Evolutionary conservation across 345 rosid genomes (phyloP), one percentile per base, ranked within the genome.

Genomic region (Sonneratia caseolaris): DNA sequence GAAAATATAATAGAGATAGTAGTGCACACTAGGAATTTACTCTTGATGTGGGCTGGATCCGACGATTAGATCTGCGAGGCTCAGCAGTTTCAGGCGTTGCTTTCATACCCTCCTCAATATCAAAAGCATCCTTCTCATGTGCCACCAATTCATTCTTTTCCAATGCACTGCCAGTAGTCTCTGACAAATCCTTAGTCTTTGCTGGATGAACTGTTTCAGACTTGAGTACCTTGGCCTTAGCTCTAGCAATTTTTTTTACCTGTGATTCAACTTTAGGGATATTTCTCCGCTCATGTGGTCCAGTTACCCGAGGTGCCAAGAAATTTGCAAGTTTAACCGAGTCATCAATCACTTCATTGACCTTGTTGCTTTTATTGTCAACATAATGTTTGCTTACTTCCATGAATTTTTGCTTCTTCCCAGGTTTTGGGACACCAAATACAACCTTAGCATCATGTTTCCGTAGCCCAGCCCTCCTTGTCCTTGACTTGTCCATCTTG

Each of bases 341-440:
- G 75, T 87, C 97, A 76, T 81, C 87, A 9, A 61, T 61, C 62
- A 84, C 55, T 74, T 85, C 88, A 36, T 74, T 79, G 38, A 71
- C 76, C 81, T 81, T 83, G 65, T 76, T 73, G 75, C 79, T 78
- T 40, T 82, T 76, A 77, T 81, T 90, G 55, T 85, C 86, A 79
- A 83, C 84, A 65, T 89, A 92, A 75, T 92, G 99, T 78, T 88
- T 91, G 86, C 99, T 92, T 64, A 96, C 99, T 53, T 96, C 98
- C 98, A 96, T 96, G 76, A 92, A 92, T 81, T 96, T 96, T 79
- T 92, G 84, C 76, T 89, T 96, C 85, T 92, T 96, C 73, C 99
- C 98, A 71, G 98, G 99, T 79, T 91, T 92, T 53, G 99, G 99
- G 74, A 96, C 89, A 61, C 99, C 99, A 75, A 89, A 86, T 66